Evolutionary conservation across 352 stramenopile species (phyloP).

Genomic region (Phytophthora sp.): DNA sequence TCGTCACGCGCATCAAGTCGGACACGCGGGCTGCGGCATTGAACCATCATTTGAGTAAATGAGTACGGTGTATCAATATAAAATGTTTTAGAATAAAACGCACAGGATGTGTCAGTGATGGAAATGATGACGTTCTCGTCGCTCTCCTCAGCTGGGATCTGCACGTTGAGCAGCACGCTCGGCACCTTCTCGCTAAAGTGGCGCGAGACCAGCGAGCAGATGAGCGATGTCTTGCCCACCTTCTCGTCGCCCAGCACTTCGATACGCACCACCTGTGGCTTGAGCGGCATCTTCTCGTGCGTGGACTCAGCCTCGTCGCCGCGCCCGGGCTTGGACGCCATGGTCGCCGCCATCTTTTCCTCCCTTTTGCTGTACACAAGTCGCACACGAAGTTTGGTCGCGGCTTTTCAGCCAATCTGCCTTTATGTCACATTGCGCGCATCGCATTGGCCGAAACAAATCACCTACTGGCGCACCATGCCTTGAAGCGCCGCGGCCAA

Average conservation of each 20-base stretch:
- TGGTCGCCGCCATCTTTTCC: slow-evolving; percentile 39
- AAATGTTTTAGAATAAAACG: slow-evolving; percentile 17
- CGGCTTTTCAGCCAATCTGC: slow-evolving; percentile 19
- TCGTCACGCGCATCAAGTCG: slow-evolving; percentile 86
- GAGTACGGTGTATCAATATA: too few relatives aligned
- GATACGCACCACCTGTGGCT: slow-evolving; percentile 87
- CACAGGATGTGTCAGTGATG: slow-evolving; percentile 89
- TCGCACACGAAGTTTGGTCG: neutral
- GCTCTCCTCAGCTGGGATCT: slow-evolving; percentile 89
- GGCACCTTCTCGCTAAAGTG: slow-evolving; percentile 91
- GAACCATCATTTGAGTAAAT: slow-evolving; percentile 1
- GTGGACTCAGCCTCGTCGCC: slow-evolving; percentile 33
- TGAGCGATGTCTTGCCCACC: slow-evolving; percentile 92
- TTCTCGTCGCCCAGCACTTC: slow-evolving; percentile 91
- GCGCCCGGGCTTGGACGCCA: slow-evolving; percentile 35
- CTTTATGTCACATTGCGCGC: neutral
- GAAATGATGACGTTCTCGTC: slow-evolving; percentile 91
- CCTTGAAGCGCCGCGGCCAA: slow-evolving; percentile 19
- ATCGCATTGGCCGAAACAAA: slow-evolving; percentile 34
- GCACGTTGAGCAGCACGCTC: slow-evolving; percentile 85
- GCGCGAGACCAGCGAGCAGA: slow-evolving; percentile 89
- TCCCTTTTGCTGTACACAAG: slow-evolving; percentile 1
- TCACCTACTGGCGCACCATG: too few relatives aligned
- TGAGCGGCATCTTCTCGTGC: slow-evolving; percentile 63
- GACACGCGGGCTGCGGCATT: slow-evolving; percentile 65